Percentiles rank a stretch among this genome's conserved stretches.
Evolutionary conservation across 2,329 filamentous ascomycete species (phyloP).

Genomic region (Fusarium proliferatum): DNA sequence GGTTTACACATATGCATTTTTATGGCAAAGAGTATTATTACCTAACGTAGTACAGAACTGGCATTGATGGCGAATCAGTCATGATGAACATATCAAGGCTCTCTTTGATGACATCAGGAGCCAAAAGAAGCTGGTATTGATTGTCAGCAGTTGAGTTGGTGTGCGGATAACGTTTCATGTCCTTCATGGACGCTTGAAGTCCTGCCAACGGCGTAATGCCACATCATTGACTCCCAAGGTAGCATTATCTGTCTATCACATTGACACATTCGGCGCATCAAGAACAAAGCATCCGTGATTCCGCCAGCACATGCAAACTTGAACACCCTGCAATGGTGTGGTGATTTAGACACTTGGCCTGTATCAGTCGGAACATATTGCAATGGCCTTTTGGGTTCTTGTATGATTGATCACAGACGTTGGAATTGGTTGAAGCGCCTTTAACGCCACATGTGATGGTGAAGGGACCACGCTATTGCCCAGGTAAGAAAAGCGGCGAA

Average conservation of each 20-base stretch:
- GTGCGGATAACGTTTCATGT: slow-evolving; percentile 13
- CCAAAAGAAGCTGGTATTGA: slow-evolving; percentile 4
- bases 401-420: background rate
- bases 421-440: slow-evolving; percentile 38
- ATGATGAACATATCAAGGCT: background rate
- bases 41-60: background rate
- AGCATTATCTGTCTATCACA: slow-evolving; percentile 25
- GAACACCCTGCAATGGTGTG: background rate
- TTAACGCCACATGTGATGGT: slow-evolving; percentile 15
- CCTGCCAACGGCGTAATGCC: slow-evolving; percentile 39
- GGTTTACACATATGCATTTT: background rate
- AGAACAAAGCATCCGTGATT: slow-evolving; percentile 3
- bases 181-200: slow-evolving; percentile 1
- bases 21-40: background rate
- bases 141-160: background rate
- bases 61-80: background rate
- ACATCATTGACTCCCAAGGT: slow-evolving; percentile 37
- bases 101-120: background rate
- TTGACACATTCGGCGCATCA: slow-evolving; percentile 4
- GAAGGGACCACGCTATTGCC: slow-evolving; percentile 18
- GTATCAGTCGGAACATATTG: slow-evolving; percentile 2
- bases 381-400: background rate
- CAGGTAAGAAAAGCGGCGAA: slow-evolving; percentile 19
- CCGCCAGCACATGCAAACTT: slow-evolving; percentile 25
- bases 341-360: background rate